phyloP scores from a whole-genome alignment of 2,329 filamentous ascomycete genomes.

The Teratosphaeriaceae sp. region DNA sequence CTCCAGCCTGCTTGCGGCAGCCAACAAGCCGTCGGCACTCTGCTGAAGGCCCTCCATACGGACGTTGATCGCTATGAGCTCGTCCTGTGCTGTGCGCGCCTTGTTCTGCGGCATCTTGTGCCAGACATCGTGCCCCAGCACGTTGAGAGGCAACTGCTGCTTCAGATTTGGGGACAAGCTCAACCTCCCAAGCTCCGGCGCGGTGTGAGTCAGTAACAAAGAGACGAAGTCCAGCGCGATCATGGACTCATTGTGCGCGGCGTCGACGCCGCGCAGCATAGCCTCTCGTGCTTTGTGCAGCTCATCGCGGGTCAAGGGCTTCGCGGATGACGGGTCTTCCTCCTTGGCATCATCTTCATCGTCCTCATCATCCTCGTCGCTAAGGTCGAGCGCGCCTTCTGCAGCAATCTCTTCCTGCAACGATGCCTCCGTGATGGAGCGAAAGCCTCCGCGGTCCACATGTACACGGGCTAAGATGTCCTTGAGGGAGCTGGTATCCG shows the following conservation, averaged over 20 bases:
- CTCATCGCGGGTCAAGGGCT: conserved; percentile 29
- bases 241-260: conserved; percentile 52
- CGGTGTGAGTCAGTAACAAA: conserved; percentile 65
- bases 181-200: conserved; percentile 56
- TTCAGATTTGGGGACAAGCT: conserved; percentile 68
- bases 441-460: conserved; percentile 71
- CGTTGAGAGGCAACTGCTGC: conserved; percentile 65
- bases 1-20: conserved; percentile 65
- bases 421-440: conserved; percentile 66
- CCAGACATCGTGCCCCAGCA: conserved; percentile 60
- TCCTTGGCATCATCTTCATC: conserved; percentile 7
- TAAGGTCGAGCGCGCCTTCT: conserved; percentile 32
- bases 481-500: conserved; percentile 56
- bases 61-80: conserved; percentile 59
- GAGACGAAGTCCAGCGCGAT: conserved; percentile 77
- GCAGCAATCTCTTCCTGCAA: conserved; percentile 61
- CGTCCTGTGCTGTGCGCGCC: conserved; percentile 29
- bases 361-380: conserved; percentile 37
- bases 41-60: conserved; percentile 70
- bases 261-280: conserved; percentile 33
- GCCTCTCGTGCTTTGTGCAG: conserved; percentile 34
- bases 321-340: conserved; percentile 17
- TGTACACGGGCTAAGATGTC: conserved; percentile 76
- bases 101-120: conserved; percentile 53
- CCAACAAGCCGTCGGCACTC: conserved; percentile 65